Percentiles rank a stretch among this genome's conserved stretches.
These are phyloP conservation scores for Alloascoidea africana DNA, from an alignment of 805 yeast species.

Conservation along the genomic window DNA sequence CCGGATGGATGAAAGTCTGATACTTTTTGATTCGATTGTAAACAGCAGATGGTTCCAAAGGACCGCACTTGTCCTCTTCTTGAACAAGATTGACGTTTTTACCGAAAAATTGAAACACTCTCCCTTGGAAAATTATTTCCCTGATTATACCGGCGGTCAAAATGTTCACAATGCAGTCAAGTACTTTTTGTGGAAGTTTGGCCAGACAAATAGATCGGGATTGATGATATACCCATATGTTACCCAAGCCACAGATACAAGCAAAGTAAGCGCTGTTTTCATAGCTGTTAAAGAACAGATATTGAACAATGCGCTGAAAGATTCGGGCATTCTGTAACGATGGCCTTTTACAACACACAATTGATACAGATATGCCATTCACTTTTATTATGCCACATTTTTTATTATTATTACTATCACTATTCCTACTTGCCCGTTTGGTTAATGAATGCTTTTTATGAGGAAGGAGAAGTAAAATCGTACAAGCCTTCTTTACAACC, in stretches of 20 bases:
- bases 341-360: constrained; percentile 7
- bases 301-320: constrained; percentile 59
- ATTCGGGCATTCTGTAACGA: constrained; percentile 48
- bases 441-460: too few relatives aligned
- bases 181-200: constrained; percentile 81
- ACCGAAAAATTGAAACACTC: constrained; percentile 72
- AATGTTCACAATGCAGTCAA: constrained; percentile 85
- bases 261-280: constrained; percentile 72
- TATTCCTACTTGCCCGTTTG: too few relatives aligned
- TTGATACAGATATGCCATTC: too few relatives aligned
- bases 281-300: constrained; percentile 75
- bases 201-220: constrained; percentile 70
- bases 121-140: constrained; percentile 72
- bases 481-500: too few relatives aligned
- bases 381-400: too few relatives aligned
- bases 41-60: constrained; percentile 88
- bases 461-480: too few relatives aligned
- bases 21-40: constrained; percentile 78
- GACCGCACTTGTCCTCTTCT: constrained; percentile 71
- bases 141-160: constrained; percentile 84
- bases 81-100: constrained; percentile 83
- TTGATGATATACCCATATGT: constrained; percentile 74
- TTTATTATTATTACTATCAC: too few relatives aligned
- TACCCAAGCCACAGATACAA: constrained; percentile 90
- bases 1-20: constrained; percentile 67